Evolutionary conservation across 371 early-diverging fungal species (phyloP).

Genomic region (Mortierella sp.): DNA sequence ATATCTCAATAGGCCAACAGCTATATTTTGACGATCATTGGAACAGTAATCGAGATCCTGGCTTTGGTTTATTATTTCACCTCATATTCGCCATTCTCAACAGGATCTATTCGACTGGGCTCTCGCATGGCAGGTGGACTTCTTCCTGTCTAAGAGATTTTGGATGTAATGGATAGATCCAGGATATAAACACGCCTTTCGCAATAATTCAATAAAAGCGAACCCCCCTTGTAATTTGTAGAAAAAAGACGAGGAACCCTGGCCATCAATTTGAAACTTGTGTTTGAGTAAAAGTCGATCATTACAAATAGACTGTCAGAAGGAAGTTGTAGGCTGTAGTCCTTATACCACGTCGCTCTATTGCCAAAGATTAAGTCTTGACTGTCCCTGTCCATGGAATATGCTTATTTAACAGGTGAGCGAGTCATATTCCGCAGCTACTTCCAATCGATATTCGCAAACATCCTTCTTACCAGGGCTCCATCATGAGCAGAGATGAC

Average conservation of each 20-base stretch:
- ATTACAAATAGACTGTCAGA: no score
- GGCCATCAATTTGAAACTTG: no score
- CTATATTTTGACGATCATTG: slow-evolving; percentile 66
- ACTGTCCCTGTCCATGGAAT: slow-evolving; percentile 19
- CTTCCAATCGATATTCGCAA: slow-evolving; percentile 71
- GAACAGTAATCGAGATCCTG: slow-evolving; percentile 69
- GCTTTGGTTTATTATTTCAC: slow-evolving; percentile 70
- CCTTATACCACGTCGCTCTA: no score
- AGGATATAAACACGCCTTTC: background rate
- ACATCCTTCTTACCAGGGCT: slow-evolving; percentile 68
- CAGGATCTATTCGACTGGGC: slow-evolving; percentile 44
- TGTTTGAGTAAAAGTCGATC: no score
- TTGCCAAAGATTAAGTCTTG: background rate
- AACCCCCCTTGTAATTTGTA: no score
- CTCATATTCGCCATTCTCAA: slow-evolving; percentile 45
- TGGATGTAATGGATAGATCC: background rate
- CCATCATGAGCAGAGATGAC: slow-evolving; percentile 15
- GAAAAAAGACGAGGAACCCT: no score
- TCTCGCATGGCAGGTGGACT: slow-evolving; percentile 35
- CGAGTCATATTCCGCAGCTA: slow-evolving; percentile 43
- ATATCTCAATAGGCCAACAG: slow-evolving; percentile 56
- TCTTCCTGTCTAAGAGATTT: slow-evolving; percentile 27
- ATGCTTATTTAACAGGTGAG: background rate
- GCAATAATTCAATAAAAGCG: background rate
- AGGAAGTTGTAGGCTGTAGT: no score